Evolutionary conservation across 208 protist genomes (phyloP).

Genomic region (Leishmania major): DNA sequence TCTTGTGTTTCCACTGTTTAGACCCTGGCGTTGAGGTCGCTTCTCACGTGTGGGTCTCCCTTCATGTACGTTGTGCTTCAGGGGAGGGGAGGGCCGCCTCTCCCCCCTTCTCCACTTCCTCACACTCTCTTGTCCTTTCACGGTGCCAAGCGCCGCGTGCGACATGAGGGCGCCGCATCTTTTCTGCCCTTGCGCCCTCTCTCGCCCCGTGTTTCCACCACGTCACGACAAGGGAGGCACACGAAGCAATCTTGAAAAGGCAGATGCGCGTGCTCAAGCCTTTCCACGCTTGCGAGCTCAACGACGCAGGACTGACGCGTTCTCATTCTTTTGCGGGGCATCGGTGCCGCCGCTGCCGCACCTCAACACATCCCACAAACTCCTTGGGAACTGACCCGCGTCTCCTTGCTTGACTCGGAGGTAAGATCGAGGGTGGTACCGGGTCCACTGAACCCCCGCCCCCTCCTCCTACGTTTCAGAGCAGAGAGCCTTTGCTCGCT

Average conservation of each 20-base stretch:
- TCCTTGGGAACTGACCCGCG: not conserved
- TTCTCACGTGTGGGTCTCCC: not conserved
- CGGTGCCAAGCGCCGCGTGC: not conserved
- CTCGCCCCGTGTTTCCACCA: not conserved
- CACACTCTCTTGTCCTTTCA: conserved; percentile 15
- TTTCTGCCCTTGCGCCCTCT: not conserved
- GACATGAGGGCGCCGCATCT: not conserved
- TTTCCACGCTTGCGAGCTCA: not conserved
- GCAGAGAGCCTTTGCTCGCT: not conserved
- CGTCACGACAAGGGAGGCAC: not conserved
- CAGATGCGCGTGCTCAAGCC: not conserved
- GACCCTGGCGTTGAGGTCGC: not conserved
- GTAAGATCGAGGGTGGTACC: not conserved
- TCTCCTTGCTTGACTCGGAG: not conserved
- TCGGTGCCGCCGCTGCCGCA: not conserved
- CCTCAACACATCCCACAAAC: not conserved
- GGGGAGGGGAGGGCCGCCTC: not conserved
- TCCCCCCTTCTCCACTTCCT: not conserved
- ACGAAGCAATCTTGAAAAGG: not conserved
- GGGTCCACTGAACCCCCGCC: not conserved
- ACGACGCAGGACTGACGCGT: not conserved
- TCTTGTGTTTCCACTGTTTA: not conserved
- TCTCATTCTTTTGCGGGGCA: not conserved
- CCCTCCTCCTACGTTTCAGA: not conserved
- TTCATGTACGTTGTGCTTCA: not conserved